phyloP scores from a whole-genome alignment of 768 basidiomycete species.

The Trametes punicea region DNA sequence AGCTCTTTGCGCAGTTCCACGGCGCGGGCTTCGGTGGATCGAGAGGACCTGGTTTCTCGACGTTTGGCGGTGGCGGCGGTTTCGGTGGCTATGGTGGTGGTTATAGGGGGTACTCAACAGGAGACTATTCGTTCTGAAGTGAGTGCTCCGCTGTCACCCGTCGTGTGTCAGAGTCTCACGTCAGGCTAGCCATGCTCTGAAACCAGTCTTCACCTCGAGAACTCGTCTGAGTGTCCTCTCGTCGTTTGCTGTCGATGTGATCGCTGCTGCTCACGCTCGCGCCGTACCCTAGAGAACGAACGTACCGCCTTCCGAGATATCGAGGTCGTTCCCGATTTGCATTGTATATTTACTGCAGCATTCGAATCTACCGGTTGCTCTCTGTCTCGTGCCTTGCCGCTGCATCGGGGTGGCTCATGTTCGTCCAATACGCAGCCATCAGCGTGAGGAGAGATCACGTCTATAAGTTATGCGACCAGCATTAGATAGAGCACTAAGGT shows the following conservation, averaged over 20 bases:
- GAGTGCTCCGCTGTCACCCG: background rate
- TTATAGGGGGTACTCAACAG: conserved; percentile 8
- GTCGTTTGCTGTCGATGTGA: background rate
- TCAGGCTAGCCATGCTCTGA: too few relatives aligned
- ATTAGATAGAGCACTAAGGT: conserved; percentile 14
- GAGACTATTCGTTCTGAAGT: conserved; percentile 11
- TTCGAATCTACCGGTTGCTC: background rate
- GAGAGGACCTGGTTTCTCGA: conserved; percentile 27
- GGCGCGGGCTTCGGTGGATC: conserved; percentile 35
- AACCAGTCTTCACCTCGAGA: too few relatives aligned
- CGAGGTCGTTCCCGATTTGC: conserved; percentile 2
- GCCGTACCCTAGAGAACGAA: conserved; percentile 14
- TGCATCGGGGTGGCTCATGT: background rate
- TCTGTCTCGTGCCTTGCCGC: background rate
- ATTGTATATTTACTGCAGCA: conserved; percentile 16
- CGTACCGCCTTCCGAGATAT: conserved; percentile 4
- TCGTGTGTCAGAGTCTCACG: too few relatives aligned
- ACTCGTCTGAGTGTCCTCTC: background rate
- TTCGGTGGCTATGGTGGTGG: conserved; percentile 18
- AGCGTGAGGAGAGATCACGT: conserved; percentile 7
- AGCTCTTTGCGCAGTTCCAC: conserved; percentile 63
- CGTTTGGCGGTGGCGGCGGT: conserved; percentile 20
- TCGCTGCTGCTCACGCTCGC: background rate
- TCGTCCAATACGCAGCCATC: background rate
- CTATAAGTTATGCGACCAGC: conserved; percentile 6